A percentile compares a stretch with the other conserved stretches of the same genome.
phyloP scores from a whole-genome alignment of 805 yeast genomes.

The Vanderwaltozyma polyspora region DNA sequence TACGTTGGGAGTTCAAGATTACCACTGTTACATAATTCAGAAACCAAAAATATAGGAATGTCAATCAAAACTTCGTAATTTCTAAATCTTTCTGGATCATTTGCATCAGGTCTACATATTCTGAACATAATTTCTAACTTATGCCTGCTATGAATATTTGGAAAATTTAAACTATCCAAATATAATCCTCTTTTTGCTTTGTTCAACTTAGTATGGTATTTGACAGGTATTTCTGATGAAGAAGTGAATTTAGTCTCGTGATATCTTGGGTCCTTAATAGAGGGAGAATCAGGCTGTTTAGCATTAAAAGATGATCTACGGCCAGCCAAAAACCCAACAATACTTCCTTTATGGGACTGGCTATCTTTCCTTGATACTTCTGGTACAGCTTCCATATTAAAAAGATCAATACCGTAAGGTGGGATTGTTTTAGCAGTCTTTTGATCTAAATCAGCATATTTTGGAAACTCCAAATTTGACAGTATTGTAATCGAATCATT shows the following conservation, averaged over 20 bases:
- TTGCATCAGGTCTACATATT: conserved; percentile 49
- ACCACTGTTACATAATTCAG: conserved; percentile 31
- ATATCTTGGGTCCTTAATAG: conserved; percentile 5
- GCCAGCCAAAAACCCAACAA: conserved; percentile 1
- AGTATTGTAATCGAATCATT: conserved; percentile 20
- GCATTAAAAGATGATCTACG: conserved; percentile 1
- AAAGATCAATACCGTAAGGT: conserved; percentile 27
- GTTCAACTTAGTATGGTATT: conserved; percentile 15
- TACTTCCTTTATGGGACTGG: neutral
- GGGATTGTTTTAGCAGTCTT: conserved; percentile 16
- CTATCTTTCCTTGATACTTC: neutral
- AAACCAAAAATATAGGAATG: conserved; percentile 54
- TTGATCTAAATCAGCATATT: conserved; percentile 15
- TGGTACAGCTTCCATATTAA: conserved; percentile 6
- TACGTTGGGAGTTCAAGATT: conserved; percentile 32
- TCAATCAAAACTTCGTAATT: conserved; percentile 76
- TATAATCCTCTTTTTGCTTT: conserved; percentile 32
- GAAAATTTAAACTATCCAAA: conserved; percentile 51
- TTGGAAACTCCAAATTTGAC: conserved; percentile 22
- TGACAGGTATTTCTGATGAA: conserved; percentile 13
- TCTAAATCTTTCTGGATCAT: conserved; percentile 38
- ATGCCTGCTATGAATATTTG: conserved; percentile 53
- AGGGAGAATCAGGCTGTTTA: neutral
- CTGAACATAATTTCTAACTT: conserved; percentile 61
- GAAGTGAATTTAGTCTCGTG: conserved; percentile 11